Percentiles rank a stretch among this genome's conserved stretches.
Evolutionary conservation across 805 yeast species (phyloP).

Genomic region (Yarrowia sp.): DNA sequence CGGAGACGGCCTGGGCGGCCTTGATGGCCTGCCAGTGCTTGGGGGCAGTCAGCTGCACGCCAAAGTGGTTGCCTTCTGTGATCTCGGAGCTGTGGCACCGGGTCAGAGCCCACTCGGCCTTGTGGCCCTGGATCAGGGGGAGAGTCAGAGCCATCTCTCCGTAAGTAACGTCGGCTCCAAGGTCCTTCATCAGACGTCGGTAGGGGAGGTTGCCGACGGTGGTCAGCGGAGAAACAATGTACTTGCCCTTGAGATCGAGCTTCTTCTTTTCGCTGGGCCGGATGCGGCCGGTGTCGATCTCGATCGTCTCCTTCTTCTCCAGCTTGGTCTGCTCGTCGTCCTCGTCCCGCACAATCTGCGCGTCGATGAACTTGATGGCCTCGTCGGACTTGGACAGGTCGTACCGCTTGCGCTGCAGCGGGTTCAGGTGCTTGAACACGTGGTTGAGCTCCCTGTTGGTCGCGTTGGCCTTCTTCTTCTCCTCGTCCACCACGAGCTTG

Average conservation of each 20-base stretch:
- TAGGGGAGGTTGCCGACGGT: constrained; percentile 97
- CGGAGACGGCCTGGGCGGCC: constrained; percentile 76
- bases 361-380: constrained; percentile 62
- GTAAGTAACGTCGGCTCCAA: constrained; percentile 92
- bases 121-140: constrained; percentile 84
- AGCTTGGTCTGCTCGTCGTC: constrained; percentile 42
- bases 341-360: constrained; percentile 34
- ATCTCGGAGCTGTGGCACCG: constrained; percentile 79
- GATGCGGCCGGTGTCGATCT: constrained; percentile 36
- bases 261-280: constrained; percentile 73
- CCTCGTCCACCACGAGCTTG: constrained; percentile 47
- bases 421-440: constrained; percentile 41
- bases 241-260: constrained; percentile 65
- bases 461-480: constrained; percentile 40
- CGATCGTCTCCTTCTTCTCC: constrained; percentile 44
- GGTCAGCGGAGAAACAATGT: constrained; percentile 91
- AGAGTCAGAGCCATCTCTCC: constrained; percentile 91
- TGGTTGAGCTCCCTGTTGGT: constrained; percentile 62
- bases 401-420: constrained; percentile 60
- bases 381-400: constrained; percentile 56
- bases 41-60: constrained; percentile 87
- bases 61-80: constrained; percentile 67
- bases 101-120: constrained; percentile 96
- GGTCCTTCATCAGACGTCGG: constrained; percentile 83
- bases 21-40: constrained; percentile 93